Evolutionary conservation across 305 asterid species (phyloP), one percentile per base, ranked within the genome.

Genomic region (Solanum hybrid): DNA sequence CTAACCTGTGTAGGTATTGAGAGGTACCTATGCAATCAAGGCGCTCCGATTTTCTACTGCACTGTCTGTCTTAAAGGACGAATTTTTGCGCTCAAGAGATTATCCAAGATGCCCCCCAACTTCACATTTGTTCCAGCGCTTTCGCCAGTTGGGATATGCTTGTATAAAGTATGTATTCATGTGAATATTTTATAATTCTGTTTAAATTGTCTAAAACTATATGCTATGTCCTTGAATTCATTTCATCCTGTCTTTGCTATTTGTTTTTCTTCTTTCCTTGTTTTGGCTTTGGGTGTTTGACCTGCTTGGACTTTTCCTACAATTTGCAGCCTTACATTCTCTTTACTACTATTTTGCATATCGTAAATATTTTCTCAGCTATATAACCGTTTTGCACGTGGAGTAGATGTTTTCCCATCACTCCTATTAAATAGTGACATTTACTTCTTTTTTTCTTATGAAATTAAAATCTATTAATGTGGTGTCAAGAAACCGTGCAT

Each of bases 21-120:
- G 99, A 92, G 99, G 99, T 91, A 93, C 91, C 85, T 97, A 98
- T 90, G 99, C 99, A 89, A 94, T 97, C 93, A 96, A 94, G 95
- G 97, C 99, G 35, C 98, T 97, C 77, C 99, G 98, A 28, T 97
- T 98, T 94, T 96, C 99, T 91, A 95, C 99, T 85, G 99, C 99
- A 90, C 92, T 97, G 89, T 96, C 99, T 91, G 98, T 96, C 89
- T 92, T 98, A 90, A 98, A 96, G 93, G 99, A 98, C 36, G 99
- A 98, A 93, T 96, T 95, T 93, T 92, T 96, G 94, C 95, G 99
- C 8, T 98, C 99, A 87, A 96, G 99, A 94, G 99, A 98, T 95
- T 95, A 98, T 94, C 99, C 99, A 90, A 94, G 98, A 89, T 98
- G 99, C 82, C 99, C 99, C 91, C 98, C 98, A 37, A 98, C 99